Base-by-base conservation (phyloP, 805 yeast species). In the Candida nemodendra region DNA sequence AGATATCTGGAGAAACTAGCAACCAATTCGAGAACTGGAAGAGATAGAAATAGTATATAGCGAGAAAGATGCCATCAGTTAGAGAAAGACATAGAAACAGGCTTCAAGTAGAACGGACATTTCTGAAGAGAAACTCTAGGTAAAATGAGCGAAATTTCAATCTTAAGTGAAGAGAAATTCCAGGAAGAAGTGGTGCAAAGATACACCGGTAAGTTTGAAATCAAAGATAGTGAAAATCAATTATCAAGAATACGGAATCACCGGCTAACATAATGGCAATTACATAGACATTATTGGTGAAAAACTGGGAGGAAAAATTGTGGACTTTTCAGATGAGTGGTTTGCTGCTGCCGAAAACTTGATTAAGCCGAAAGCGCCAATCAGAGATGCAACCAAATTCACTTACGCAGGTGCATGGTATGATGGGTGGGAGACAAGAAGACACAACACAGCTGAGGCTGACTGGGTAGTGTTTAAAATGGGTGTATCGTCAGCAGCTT, bases 351-450 rank as follows among this genome's bases (percentile, higher is more conserved):
- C 98, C 5, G 77, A 72, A 22, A 91, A 91, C 64, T 72, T 91
- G 53, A 80, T 89, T 59, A 81, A 85, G 56, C 90, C 96, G 26
- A 73, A 72, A 31, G 74, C 81, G 3, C 95, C 97, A 2, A 75
- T 87, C 40, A 71, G 95, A 55, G 95, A 88, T 52, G 82, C 84
- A 9, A 83, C 89, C 19, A 72, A 76, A 52, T 90, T 88, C 61
- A 78, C 81, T 2, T 84, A 76, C 42, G 76, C 90, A 3, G 98
- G 98, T 35, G 96, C 96, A 4, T 91, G 97, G 96, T 91, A 87
- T 59, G 99, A 91, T 51, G 99, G 99, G 16, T 91, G 98, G 98
- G 98, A 91, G 64, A 91, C 98, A 9, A 74, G 97, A 59, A 76
- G 99, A 64, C 99, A 91, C 69, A 91, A 91, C 62, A 65, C 78